Conservation (phyloP, 805 yeast species). For the Monosporozyma solicola region DNA sequence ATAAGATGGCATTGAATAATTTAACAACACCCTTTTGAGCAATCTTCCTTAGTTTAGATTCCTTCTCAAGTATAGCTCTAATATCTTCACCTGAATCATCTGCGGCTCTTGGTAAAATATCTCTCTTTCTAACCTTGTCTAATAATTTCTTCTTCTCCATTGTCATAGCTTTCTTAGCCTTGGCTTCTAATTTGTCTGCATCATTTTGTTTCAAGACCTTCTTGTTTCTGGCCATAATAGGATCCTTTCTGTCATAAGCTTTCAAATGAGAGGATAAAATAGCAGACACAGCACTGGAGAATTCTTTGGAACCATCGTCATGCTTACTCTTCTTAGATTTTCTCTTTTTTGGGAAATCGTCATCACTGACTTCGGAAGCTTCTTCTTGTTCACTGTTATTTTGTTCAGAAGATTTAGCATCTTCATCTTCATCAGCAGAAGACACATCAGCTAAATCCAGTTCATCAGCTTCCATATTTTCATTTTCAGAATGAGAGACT, state of each 20-base stretch:
- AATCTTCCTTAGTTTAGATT: conserved; percentile 59
- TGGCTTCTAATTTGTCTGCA: conserved; percentile 69
- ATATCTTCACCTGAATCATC: conserved; percentile 32
- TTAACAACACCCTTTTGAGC: conserved; percentile 87
- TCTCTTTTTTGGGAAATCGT: conserved; percentile 38
- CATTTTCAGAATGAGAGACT: neutral
- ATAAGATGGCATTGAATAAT: conserved; percentile 72
- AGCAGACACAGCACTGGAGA: conserved; percentile 77
- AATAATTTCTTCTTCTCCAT: conserved; percentile 62
- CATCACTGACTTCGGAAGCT: conserved; percentile 27
- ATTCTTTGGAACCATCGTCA: conserved; percentile 66
- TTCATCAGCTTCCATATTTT: conserved; percentile 13
- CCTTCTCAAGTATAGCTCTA: conserved; percentile 54
- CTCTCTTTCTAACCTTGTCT: conserved; percentile 57
- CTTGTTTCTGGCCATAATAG: conserved; percentile 81
- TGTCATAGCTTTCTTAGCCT: conserved; percentile 63
- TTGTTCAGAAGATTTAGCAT: conserved; percentile 16
- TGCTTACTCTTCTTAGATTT: conserved; percentile 48
- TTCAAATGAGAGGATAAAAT: conserved; percentile 78
- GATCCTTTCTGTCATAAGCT: conserved; percentile 83
- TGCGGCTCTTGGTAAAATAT: conserved; percentile 56
- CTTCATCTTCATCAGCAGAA: conserved; percentile 15
- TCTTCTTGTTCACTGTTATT: conserved; percentile 18
- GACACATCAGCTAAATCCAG: conserved; percentile 14
- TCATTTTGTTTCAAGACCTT: conserved; percentile 63